Evolutionary conservation across 768 basidiomycete species (phyloP).

Genomic region (Suillus weaverae): DNA sequence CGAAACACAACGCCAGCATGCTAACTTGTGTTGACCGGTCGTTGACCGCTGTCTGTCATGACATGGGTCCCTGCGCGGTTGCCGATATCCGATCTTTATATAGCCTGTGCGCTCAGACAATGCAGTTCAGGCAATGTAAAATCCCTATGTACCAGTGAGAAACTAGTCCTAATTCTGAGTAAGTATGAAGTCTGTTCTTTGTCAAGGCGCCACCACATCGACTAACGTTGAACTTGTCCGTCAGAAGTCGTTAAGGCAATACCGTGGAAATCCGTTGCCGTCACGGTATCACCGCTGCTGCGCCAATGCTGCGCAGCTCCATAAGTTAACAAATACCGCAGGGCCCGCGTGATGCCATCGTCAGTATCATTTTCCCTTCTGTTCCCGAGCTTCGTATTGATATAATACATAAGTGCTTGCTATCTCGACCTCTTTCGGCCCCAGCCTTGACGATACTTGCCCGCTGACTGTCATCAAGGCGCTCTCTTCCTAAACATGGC

Average conservation of each 20-base stretch:
- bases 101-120: not conserved
- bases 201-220: not conserved
- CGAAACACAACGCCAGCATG: not conserved
- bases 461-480: not conserved
- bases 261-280: not conserved
- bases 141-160: not conserved
- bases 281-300: not conserved
- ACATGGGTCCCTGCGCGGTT: not conserved
- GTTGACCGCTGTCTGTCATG: not conserved
- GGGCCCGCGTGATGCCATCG: not conserved
- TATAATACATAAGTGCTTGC: not conserved
- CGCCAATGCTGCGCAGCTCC: constrained; percentile 10
- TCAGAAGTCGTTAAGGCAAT: not conserved
- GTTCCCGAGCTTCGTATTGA: not conserved
- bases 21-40: not conserved
- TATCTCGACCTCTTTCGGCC: not conserved
- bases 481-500: constrained; percentile 16
- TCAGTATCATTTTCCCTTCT: not conserved
- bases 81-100: not conserved
- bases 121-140: not conserved
- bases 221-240: not conserved
- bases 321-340: not conserved
- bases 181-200: not conserved
- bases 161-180: not conserved
- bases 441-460: not conserved